Base-by-base conservation (phyloP, 169 alveolate genomes). In the Blepharisma undulans region DNA sequence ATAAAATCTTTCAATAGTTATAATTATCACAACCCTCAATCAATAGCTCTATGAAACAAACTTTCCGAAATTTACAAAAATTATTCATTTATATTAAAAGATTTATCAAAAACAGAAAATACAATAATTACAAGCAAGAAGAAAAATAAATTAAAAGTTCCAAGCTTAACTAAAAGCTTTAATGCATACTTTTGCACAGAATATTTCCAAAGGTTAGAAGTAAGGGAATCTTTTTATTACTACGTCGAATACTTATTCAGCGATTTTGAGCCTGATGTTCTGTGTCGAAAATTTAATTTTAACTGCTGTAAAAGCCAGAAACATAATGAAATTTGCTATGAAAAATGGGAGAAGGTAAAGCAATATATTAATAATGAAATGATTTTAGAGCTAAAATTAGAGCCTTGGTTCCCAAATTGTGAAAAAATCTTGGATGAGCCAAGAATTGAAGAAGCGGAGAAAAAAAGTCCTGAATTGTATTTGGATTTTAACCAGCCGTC, bases 321-420 rank as follows among this genome's bases (percentile, higher is more conserved):
- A 22, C 87, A 79, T 33, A 30, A 27, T 79, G 34, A 29, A 79
- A 33, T 25, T n/a, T 79, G 87, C 87, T 25, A 25, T 34, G 29
- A 79, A 25, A 79, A 79, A 79, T 79, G 87, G 87, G 30, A 29
- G 71, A 22, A n/a, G 29, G 34, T 79, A 33, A 79, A 79, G 14
- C 34, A n/a, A 32, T 79, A 79, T 34, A 32, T 32, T 25, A 27
- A 30, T 33, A 25, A 79, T n/a, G 60, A 29, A 27, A 79, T 79
- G 34, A 79, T 79, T 33, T 34, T 21, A 33, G 87, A 79, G 6
- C 61, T 79, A 4, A 22, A 33, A 27, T 32, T 27, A n/a, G 87
- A 79, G 29, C 87, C 87, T n/a, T 79, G 87, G 87, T 30, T 27
- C 34, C 87, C 87, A 30, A 32, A 79, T 25, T 25, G 80, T 72